phyloP scores from a whole-genome alignment of 2,329 filamentous ascomycete species.

The Rhexocercosporidium sp. region DNA sequence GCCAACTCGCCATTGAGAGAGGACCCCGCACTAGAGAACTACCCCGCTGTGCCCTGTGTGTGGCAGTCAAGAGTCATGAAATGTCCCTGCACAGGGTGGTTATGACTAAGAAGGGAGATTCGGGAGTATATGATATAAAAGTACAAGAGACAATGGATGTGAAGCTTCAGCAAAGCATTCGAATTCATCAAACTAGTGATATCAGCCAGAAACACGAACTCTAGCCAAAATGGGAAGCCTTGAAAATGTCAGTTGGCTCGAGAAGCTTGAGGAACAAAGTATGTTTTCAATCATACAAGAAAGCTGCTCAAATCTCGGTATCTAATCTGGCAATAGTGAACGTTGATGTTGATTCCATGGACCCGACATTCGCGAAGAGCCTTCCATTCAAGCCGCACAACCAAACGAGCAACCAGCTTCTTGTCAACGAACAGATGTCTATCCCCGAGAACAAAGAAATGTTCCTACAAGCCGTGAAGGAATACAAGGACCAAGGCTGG shows the following conservation, averaged over 20 bases:
- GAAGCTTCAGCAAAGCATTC: not conserved
- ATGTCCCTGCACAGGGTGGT: not conserved
- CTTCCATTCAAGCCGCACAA: slow-evolving; percentile 53
- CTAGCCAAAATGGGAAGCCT: slow-evolving; percentile 16
- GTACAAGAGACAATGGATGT: not conserved
- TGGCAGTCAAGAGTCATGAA: slow-evolving; percentile 7
- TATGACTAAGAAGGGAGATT: not conserved
- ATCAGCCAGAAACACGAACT: not conserved
- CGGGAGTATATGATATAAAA: slow-evolving; percentile 11
- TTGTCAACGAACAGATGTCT: slow-evolving; percentile 53
- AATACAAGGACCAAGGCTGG: slow-evolving; percentile 53
- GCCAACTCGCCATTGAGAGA: not conserved
- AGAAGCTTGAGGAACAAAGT: slow-evolving; percentile 22
- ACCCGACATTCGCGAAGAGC: slow-evolving; percentile 52
- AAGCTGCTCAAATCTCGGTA: not conserved
- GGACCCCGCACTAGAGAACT: slow-evolving; percentile 1
- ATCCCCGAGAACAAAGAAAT: slow-evolving; percentile 50
- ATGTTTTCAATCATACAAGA: not conserved
- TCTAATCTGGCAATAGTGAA: slow-evolving; percentile 46
- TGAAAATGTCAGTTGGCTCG: slow-evolving; percentile 15
- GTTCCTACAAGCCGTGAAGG: slow-evolving; percentile 48
- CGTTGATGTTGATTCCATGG: slow-evolving; percentile 59
- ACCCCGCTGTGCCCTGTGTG: slow-evolving; percentile 18
- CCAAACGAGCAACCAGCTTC: slow-evolving; percentile 56
- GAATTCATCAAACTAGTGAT: not conserved